These are phyloP conservation scores for Malus asiatica DNA, from an alignment of 306 rosid species.

Conservation along the genomic window DNA sequence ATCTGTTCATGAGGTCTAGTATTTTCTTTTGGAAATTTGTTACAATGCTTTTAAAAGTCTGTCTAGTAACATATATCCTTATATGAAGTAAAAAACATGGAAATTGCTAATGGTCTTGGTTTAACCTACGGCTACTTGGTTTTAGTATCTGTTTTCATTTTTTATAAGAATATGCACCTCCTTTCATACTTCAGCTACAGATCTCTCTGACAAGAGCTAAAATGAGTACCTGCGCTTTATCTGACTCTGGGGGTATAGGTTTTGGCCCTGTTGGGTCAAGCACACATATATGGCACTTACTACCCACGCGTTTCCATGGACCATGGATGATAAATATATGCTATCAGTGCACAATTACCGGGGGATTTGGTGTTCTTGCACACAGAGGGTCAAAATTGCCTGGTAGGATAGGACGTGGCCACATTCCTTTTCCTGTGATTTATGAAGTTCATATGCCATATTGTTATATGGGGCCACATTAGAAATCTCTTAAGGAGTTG, in stretches of 20 bases:
- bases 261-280: background rate
- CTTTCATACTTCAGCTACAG: background rate
- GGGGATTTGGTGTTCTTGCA: background rate
- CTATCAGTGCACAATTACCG: background rate
- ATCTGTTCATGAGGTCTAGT: background rate
- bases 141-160: background rate
- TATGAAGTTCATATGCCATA: background rate
- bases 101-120: background rate
- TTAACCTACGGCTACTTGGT: background rate
- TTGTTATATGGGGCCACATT: background rate
- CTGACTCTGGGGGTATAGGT: background rate
- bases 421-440: background rate
- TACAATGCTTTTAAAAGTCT: background rate
- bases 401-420: background rate
- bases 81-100: background rate
- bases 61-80: background rate
- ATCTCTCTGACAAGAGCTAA: background rate
- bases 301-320: background rate
- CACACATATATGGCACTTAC: background rate
- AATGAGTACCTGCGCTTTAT: background rate
- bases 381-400: background rate
- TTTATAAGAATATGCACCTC: background rate
- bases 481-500: too few relatives aligned
- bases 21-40: background rate
- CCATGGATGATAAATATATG: background rate